Evolutionary conservation across 352 stramenopile species (phyloP), one percentile per base, ranked within the genome.

Genomic region (Phytopythium boreale): DNA sequence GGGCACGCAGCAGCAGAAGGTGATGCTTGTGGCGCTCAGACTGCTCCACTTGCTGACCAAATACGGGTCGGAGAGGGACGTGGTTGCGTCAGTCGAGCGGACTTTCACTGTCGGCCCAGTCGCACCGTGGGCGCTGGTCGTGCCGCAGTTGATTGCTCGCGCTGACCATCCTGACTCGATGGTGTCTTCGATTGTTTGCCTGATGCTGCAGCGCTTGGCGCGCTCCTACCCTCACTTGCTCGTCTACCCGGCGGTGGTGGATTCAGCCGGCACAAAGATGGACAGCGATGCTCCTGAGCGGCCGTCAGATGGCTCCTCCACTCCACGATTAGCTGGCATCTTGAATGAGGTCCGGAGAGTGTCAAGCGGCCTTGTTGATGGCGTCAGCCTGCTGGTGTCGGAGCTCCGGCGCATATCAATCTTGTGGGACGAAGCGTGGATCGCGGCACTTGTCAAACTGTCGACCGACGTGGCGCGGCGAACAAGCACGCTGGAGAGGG

Each of bases 371-470:
- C 68, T 93, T 47, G 72, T 89, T 2, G 70, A 81, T 36, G 77
- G 76, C 15, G 82, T 93, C n/a, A 69, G 71, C 15, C 56, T 87
- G 53, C 61, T 96, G 8, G 72, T 95, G 44, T 79, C 74, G 1
- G 88, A 96, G 62, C 67, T 96, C 27, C 77, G 86, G 60, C 82
- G 88, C 26, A 80, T 96, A 44, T 86, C 88, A 1, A 73, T 95
- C 46, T 61, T 96, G 46, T 96, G 87, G 87, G 88, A 96, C 49
- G 88, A 96, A 70, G 74, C 75, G 8, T 96, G 88, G 88, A 79
- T 92, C 19, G 77, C 52, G 31, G 75, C 74, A 10, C 70, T 96
- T 17, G 73, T 79, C 37, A 96, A 96, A 58, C 62, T 96, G 62
- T 80, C 80, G 14, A 71, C 80, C 0, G 86, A 96, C 61, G 82